phyloP scores from a whole-genome alignment of 179 eudicot species.

The Carnegiea gigantea region DNA sequence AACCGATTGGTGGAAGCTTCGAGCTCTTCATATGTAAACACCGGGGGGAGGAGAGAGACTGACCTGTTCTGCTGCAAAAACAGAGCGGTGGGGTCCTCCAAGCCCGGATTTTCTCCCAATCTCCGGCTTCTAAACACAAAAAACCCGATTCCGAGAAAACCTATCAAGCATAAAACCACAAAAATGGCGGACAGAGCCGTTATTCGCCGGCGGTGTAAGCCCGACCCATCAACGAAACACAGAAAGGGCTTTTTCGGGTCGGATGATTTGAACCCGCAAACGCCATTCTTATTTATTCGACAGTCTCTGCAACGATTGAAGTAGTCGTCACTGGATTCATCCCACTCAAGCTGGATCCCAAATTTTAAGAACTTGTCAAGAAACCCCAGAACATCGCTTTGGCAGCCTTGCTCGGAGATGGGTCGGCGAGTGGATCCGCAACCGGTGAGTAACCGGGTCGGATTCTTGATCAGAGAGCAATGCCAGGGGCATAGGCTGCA shows the following conservation, averaged over 20 bases:
- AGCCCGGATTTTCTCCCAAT: background rate
- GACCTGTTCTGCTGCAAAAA: constrained; percentile 71
- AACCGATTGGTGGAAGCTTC: constrained; percentile 71
- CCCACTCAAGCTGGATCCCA: constrained; percentile 58
- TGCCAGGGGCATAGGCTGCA: constrained; percentile 59
- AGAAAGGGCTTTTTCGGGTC: constrained; percentile 47
- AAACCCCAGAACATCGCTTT: constrained; percentile 47
- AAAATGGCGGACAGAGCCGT: constrained; percentile 30
- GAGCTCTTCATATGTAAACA: constrained; percentile 82
- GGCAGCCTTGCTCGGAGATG: constrained; percentile 47
- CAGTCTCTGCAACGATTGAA: constrained; percentile 48
- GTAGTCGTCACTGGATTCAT: constrained; percentile 33
- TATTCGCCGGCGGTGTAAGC: constrained; percentile 27
- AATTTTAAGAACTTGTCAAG: constrained; percentile 36
- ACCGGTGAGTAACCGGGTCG: constrained; percentile 38
- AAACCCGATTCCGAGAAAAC: constrained; percentile 25
- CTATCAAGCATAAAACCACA: constrained; percentile 36
- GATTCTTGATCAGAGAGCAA: constrained; percentile 54
- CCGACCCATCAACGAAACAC: constrained; percentile 27
- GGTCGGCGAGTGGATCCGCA: constrained; percentile 40
- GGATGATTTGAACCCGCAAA: constrained; percentile 65
- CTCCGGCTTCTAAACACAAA: constrained; percentile 32
- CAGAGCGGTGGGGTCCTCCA: constrained; percentile 58
- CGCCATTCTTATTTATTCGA: constrained; percentile 31
- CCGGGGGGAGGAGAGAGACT: constrained; percentile 71